Base-by-base conservation (phyloP, 1,284 basidiomycete species). In the Chalciporus piperatoides region DNA sequence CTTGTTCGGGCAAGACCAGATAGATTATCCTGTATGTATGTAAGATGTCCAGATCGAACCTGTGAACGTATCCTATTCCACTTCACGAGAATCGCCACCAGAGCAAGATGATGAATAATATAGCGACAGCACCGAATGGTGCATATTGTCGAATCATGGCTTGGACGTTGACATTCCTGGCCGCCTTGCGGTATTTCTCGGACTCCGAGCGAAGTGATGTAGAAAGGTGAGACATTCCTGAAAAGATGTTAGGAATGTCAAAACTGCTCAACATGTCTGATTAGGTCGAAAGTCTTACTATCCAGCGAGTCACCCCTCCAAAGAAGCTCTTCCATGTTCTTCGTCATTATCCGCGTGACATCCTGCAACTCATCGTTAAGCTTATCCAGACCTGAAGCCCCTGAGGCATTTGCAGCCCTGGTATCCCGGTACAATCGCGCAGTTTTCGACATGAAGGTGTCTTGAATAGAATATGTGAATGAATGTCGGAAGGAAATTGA, bases 261-360 rank as follows among this genome's bases (percentile, higher is more conserved):
- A 41, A 30, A 9, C 15, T 14, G 41, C n/a, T 42, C 6, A 30
- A 44, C 32, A 39, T 38, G 37, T 45, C 30, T 3, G 1, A 38
- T 9, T 43, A 37, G 27, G 45, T 39, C 48, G 41, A 39, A 39
- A 32, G 25, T 69, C 87, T 60, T 63, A 94, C 95, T 81, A 68
- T 98, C 96, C 54, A 99, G 77, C 35, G 92, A 95, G 68, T 99
- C 96, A 19, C 96, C 96, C 67, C 96, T 78, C 96, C 95, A 98
- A 33, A 99, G 73, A 49, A 99, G 73, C 71, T 99, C 97, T 70
- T 99, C 97, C 96, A 99, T 99, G 68, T 99, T 99, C 76, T 99
- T 99, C n/a, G 96, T 98, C 97, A 99, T 99, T 71, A 99, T 98
- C 59, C 92, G 78, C 43, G 96, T 98, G 51, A 99, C 96, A 62